phyloP scores from a whole-genome alignment of 352 stramenopile genomes.

The Thraustochytrium sp. region DNA sequence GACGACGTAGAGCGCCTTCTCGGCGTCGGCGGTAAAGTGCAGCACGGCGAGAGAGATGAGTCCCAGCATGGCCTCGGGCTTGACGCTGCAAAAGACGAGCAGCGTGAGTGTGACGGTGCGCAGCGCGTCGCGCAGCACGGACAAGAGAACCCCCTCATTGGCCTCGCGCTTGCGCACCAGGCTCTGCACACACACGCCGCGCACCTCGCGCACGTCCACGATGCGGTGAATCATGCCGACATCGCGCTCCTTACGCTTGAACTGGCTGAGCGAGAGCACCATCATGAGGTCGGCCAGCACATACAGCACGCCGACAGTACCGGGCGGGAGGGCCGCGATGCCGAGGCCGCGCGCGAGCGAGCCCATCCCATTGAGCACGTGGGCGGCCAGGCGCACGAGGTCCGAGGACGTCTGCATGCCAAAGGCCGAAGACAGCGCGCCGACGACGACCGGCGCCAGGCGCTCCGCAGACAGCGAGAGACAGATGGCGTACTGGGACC shows the following conservation, averaged over 20 bases:
- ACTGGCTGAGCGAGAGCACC: constrained; percentile 12
- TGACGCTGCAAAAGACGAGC: background rate
- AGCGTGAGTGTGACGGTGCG: background rate
- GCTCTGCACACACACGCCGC: background rate
- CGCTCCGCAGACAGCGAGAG: constrained; percentile 13
- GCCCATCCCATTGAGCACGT: background rate
- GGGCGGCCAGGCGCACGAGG: background rate
- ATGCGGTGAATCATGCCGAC: background rate
- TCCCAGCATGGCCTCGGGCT: background rate
- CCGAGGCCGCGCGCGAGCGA: background rate
- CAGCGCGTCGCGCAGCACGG: background rate
- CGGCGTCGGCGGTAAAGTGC: background rate
- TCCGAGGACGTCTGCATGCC: background rate
- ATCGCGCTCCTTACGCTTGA: background rate
- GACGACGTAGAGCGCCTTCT: background rate
- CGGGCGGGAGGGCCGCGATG: background rate
- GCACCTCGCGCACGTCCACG: background rate
- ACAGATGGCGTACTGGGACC: constrained; percentile 12
- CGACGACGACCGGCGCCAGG: background rate
- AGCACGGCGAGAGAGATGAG: background rate
- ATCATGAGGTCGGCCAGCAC: background rate
- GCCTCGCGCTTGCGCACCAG: background rate
- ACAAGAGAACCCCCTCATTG: background rate
- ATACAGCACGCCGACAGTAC: background rate
- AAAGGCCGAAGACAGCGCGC: background rate